phyloP scores from a whole-genome alignment of 495 filamentous ascomycete genomes.

The Annulohypoxylon nitens region DNA sequence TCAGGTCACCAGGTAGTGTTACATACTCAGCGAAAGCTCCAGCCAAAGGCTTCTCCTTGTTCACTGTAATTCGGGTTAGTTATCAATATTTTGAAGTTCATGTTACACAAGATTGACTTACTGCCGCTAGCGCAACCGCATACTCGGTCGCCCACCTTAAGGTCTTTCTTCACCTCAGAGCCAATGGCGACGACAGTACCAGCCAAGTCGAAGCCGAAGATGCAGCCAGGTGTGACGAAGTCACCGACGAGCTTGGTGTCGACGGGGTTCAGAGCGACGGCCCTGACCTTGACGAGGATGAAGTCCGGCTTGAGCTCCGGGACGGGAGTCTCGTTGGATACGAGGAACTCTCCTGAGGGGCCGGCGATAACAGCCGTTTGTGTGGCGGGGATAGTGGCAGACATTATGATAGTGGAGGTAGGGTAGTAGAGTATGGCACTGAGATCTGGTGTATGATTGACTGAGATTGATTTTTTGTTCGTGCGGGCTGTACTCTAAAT shows the following conservation, averaged over 20 bases:
- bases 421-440: conserved; percentile 6
- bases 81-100: neutral
- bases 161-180: conserved; percentile 12
- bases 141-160: conserved; percentile 8
- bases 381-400: conserved; percentile 9
- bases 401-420: conserved; percentile 2
- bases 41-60: conserved; percentile 10
- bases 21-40: conserved; percentile 15
- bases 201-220: conserved; percentile 16
- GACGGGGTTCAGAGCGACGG: conserved; percentile 17
- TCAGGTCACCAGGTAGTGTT: conserved; percentile 14
- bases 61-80: neutral
- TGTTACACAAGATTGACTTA: neutral
- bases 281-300: conserved; percentile 9
- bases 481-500: conserved; percentile 16
- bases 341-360: conserved; percentile 10
- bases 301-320: conserved; percentile 18
- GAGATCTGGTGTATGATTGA: conserved; percentile 1
- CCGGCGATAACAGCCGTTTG: conserved; percentile 18
- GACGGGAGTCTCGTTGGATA: neutral
- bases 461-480: neutral
- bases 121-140: conserved; percentile 17
- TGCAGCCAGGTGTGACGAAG: conserved; percentile 15
- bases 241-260: conserved; percentile 15
- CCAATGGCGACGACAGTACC: conserved; percentile 8